Evolutionary conservation across 768 basidiomycete genomes (phyloP).

Genomic region (Russula compacta): DNA sequence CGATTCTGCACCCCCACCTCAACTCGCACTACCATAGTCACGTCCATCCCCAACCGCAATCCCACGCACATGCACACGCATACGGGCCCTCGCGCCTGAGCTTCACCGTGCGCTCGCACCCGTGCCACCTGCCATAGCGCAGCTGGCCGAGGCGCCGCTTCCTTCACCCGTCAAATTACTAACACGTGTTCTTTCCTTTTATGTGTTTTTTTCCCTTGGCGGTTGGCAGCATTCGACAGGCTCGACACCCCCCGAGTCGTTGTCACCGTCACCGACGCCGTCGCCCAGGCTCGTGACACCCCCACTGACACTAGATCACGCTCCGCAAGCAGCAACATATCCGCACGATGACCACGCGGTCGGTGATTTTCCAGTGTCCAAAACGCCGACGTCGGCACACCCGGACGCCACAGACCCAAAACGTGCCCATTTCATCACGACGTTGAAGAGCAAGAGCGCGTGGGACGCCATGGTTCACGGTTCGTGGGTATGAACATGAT

Average conservation of each 20-base stretch:
- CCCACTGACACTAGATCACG: constrained; percentile 1
- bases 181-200: constrained; percentile 8
- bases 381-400: background rate
- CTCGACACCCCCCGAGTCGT: constrained; percentile 9
- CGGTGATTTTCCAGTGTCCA: background rate
- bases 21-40: background rate
- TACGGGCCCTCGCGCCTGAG: constrained; percentile 33
- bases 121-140: constrained; percentile 12
- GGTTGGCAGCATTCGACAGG: constrained; percentile 2
- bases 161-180: background rate
- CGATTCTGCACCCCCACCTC: background rate
- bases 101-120: constrained; percentile 27
- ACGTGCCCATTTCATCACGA: constrained; percentile 44
- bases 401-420: constrained; percentile 25
- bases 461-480: constrained; percentile 65
- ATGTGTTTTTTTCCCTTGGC: background rate
- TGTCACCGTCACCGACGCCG: constrained; percentile 10
- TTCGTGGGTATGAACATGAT: constrained; percentile 36
- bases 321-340: constrained; percentile 8
- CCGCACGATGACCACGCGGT: background rate
- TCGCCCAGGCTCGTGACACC: constrained; percentile 14
- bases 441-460: constrained; percentile 50
- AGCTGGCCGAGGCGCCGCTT: constrained; percentile 9
- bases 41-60: constrained; percentile 17
- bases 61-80: constrained; percentile 11